Evolutionary conservation across 345 rosid genomes (phyloP).

Genomic region (Dimocarpus longan): DNA sequence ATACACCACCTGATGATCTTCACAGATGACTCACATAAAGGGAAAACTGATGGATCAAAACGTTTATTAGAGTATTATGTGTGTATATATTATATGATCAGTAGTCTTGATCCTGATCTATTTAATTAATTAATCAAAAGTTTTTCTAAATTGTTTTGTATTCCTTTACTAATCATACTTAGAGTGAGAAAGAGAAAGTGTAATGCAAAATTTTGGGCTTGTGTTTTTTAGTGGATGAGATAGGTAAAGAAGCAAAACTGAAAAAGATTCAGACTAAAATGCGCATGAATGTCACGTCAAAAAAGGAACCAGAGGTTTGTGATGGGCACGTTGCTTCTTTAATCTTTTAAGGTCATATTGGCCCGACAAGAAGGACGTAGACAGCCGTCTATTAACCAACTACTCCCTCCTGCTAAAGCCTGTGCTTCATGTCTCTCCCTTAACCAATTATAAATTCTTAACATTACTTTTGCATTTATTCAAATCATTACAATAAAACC

Average conservation of each 20-base stretch:
- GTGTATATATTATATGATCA: too few relatives aligned
- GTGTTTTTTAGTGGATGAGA: too few relatives aligned
- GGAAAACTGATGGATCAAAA: neutral
- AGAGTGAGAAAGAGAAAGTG: neutral
- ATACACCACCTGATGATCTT: neutral
- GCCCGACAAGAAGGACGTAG: conserved; percentile 61
- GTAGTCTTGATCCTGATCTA: too few relatives aligned
- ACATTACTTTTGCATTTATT: too few relatives aligned
- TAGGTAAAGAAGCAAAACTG: too few relatives aligned
- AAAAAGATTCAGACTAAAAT: neutral
- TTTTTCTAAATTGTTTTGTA: too few relatives aligned
- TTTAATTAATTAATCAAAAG: too few relatives aligned
- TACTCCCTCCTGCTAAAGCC: conserved; percentile 48
- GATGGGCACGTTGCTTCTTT: conserved; percentile 25
- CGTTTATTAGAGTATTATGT: too few relatives aligned
- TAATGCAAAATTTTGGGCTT: neutral
- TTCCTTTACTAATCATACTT: too few relatives aligned
- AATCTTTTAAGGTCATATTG: conserved; percentile 10
- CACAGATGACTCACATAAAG: neutral
- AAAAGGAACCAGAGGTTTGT: conserved; percentile 18
- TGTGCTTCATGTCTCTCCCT: conserved; percentile 28
- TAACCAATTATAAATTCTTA: too few relatives aligned
- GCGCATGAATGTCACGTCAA: conserved; percentile 33
- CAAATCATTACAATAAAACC: too few relatives aligned
- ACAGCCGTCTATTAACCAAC: conserved; percentile 64